Base-by-base conservation (phyloP, 2,329 filamentous ascomycete genomes). In the Fusarium xyrophilum region DNA sequence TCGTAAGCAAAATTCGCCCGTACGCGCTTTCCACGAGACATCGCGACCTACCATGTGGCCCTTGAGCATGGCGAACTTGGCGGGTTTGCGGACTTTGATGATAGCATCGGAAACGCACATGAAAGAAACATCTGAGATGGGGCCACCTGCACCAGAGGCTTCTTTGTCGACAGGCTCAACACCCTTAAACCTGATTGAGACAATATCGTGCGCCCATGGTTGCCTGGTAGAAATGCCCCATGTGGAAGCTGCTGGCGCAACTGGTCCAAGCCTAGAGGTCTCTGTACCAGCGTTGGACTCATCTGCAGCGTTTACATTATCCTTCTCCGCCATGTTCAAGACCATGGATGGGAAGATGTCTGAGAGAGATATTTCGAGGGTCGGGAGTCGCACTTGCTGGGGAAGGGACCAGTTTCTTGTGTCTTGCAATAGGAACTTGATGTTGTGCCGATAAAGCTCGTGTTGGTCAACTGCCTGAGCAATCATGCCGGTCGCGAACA, bases 1-100 rank as follows among this genome's bases (percentile, higher is more conserved):
- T 11, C 85, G 82, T 55, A 93, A 80, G 19, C 84, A 84, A 75
- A 93, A 91, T 57, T 87, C 84, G 44, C 90, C 90, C 10, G 83
- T 84, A 25, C 79, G 78, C 5, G 82, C 77, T 67, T 86, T 84
- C 76, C 91, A 92, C 6, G 83, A 83, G 27, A 93, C 86, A 70
- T 91, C 86, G 6, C 82, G 81, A 69, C 67, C 67, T 50, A 90
- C 88, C 27, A 88, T 81, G 44, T 82, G 82, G 13, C 82, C 82
- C 68, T 82, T 82, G 14, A 90, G 82, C n/a, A 84, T 79, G 40
- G 79, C 79, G 71, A 89, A 88, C 62, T 84, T 86, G 9, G 79
- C 71, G n/a, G 81, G 83, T 60, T 85, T 83, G 13, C 80, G 79
- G 19, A 89, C 85, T 28, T 80, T 80, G 39, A 89, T 81, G n/a